phyloP scores from a whole-genome alignment of 371 early-diverging fungal genomes.

The Mortierella sp. region DNA sequence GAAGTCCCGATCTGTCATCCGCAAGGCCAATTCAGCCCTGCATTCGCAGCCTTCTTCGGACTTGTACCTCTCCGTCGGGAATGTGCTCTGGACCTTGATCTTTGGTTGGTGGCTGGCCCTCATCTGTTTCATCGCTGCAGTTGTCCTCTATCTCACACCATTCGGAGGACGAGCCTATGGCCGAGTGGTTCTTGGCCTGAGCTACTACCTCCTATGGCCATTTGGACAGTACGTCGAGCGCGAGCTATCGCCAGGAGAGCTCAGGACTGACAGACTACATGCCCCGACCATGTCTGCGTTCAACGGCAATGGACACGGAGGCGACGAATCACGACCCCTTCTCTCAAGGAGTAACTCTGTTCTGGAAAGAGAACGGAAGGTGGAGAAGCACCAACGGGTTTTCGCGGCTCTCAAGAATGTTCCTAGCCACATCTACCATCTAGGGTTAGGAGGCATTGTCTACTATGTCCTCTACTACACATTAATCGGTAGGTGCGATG shows the following conservation, averaged over 20 bases:
- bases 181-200: slow-evolving; percentile 69
- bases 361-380: slow-evolving; percentile 37
- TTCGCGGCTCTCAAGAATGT: slow-evolving; percentile 22
- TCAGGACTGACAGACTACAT: slow-evolving; percentile 27
- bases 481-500: slow-evolving; percentile 67
- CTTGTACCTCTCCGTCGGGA: slow-evolving; percentile 81
- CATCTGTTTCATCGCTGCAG: slow-evolving; percentile 65
- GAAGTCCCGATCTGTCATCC: slow-evolving; percentile 88
- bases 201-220: slow-evolving; percentile 91
- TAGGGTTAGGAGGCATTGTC: slow-evolving; percentile 72
- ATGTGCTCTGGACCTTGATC: slow-evolving; percentile 85
- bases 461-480: slow-evolving; percentile 67
- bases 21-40: slow-evolving; percentile 82
- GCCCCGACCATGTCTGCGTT: not conserved
- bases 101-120: slow-evolving; percentile 93
- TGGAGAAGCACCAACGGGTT: slow-evolving; percentile 4
- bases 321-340: slow-evolving; percentile 44
- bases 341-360: slow-evolving; percentile 43
- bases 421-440: slow-evolving; percentile 29
- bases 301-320: slow-evolving; percentile 11
- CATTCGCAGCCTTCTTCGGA: slow-evolving; percentile 81
- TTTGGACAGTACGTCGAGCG: slow-evolving; percentile 92
- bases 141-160: slow-evolving; percentile 62
- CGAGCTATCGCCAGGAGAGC: slow-evolving; percentile 37
- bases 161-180: slow-evolving; percentile 68